These are phyloP conservation scores for Pseudoscleropodium purum DNA, from an alignment of 225 moss, liverwort and hornwort species.

Conservation along the genomic window DNA sequence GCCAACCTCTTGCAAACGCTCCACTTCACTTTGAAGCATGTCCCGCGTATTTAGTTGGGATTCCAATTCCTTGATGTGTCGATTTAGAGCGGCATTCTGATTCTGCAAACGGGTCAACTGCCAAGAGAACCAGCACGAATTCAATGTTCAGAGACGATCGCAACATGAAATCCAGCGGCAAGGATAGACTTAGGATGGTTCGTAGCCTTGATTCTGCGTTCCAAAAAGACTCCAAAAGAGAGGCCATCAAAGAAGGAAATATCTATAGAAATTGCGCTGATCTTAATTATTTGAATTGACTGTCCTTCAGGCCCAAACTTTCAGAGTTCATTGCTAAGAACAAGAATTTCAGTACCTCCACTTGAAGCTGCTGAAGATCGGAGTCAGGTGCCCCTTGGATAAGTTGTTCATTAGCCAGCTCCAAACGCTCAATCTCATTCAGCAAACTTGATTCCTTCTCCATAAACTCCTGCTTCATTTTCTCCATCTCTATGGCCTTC, in stretches of 20 bases:
- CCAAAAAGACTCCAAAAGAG: not conserved
- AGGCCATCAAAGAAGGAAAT: not conserved
- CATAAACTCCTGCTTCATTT: conserved; percentile 47
- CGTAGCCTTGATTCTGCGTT: not conserved
- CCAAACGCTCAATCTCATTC: conserved; percentile 75
- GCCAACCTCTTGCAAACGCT: conserved; percentile 83
- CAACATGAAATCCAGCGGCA: not conserved
- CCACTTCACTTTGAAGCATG: conserved; percentile 75
- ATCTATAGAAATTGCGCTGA: not conserved
- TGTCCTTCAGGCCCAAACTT: not conserved
- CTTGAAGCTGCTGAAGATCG: conserved; percentile 76
- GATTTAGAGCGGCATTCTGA: conserved; percentile 62
- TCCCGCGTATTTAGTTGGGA: conserved; percentile 75
- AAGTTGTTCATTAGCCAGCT: conserved; percentile 82
- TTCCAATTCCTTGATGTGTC: conserved; percentile 59
- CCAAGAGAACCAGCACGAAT: not conserved
- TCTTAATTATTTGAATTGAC: not conserved
- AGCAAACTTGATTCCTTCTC: conserved; percentile 66
- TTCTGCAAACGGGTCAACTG: conserved; percentile 79
- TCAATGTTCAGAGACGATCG: not conserved
- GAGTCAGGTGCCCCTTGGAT: conserved; percentile 67
- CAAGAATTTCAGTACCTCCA: conserved; percentile 47
- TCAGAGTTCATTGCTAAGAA: not conserved
- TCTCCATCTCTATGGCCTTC: conserved; percentile 45
- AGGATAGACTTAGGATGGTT: too few relatives aligned